Conservation (phyloP, 768 basidiomycete genomes). For the Leccinum uliginosum region DNA sequence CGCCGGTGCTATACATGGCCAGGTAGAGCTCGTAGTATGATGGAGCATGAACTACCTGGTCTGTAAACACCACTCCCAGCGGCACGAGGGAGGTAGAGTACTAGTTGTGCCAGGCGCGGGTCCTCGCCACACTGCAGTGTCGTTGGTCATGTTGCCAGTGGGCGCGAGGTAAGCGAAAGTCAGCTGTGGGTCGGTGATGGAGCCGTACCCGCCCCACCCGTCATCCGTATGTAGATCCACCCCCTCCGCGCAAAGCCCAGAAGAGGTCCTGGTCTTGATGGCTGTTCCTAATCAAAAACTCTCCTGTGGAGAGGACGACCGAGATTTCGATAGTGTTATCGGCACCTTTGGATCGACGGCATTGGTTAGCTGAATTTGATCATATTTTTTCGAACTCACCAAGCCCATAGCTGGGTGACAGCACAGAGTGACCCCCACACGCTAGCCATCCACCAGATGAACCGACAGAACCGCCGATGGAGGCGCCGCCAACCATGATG, state of each 20-base stretch:
- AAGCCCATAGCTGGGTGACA: no score
- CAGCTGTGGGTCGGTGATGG: slow-evolving; percentile 1
- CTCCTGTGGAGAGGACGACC: slow-evolving; percentile 39
- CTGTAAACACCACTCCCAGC: slow-evolving; percentile 1
- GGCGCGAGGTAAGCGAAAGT: slow-evolving; percentile 27
- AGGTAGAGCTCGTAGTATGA: slow-evolving; percentile 7
- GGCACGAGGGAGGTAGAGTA: slow-evolving; percentile 11
- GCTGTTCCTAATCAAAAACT: slow-evolving; percentile 35
- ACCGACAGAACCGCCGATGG: slow-evolving; percentile 38
- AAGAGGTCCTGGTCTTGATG: slow-evolving; percentile 45
- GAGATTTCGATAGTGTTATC: slow-evolving; percentile 48
- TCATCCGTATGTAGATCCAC: no score
- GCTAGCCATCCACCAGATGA: slow-evolving; percentile 48
- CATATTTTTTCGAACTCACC: slow-evolving; percentile 24
- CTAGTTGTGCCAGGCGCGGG: slow-evolving; percentile 32
- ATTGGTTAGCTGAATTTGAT: neutral
- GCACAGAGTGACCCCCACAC: slow-evolving; percentile 45
- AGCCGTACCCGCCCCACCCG: slow-evolving; percentile 37
- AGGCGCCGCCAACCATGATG: slow-evolving; percentile 44
- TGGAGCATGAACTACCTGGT: neutral
- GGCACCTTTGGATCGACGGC: slow-evolving; percentile 30
- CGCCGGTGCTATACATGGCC: neutral
- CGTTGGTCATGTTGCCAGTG: slow-evolving; percentile 35
- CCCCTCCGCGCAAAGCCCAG: no score
- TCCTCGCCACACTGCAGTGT: slow-evolving; percentile 32